These are phyloP conservation scores for Salvia miltiorrhiza DNA, from an alignment of 257 asterid genomes.

Conservation along the genomic window DNA sequence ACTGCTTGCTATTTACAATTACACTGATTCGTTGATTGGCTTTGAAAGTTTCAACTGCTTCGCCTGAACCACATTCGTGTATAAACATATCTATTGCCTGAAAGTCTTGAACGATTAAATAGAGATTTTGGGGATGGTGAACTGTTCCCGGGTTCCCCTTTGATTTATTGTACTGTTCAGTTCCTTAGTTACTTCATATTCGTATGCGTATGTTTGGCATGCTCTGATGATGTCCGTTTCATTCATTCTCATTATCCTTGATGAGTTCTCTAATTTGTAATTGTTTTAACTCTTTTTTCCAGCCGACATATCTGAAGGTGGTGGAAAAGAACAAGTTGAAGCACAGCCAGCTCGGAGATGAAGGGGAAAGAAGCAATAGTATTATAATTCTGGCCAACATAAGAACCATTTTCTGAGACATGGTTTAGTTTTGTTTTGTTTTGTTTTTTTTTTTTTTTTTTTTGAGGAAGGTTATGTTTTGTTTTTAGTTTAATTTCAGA, in stretches of 20 bases:
- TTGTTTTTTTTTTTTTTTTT: neutral
- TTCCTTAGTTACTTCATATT: neutral
- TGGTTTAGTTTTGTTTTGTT: neutral
- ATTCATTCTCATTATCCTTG: neutral
- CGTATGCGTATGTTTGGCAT: neutral
- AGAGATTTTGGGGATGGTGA: neutral
- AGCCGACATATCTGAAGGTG: slow-evolving; percentile 65
- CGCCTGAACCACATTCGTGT: neutral
- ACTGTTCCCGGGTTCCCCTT: neutral
- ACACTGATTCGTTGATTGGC: neutral
- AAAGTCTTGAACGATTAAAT: neutral
- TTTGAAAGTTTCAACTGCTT: neutral
- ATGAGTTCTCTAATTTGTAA: neutral
- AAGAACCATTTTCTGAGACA: neutral
- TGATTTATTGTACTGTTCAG: slow-evolving; percentile 8
- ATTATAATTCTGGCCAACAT: neutral
- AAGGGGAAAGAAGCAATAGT: slow-evolving; percentile 69
- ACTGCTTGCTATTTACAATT: neutral
- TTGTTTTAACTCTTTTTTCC: too few species aligned
- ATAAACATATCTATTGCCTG: neutral
- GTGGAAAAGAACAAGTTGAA: slow-evolving; percentile 65
- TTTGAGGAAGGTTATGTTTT: too few species aligned
- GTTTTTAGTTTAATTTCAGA: neutral
- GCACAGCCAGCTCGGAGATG: slow-evolving; percentile 65
- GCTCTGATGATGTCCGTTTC: neutral